Evolutionary conservation across 805 yeast species (phyloP).

Genomic region (Tetrapisispora fleetii): DNA sequence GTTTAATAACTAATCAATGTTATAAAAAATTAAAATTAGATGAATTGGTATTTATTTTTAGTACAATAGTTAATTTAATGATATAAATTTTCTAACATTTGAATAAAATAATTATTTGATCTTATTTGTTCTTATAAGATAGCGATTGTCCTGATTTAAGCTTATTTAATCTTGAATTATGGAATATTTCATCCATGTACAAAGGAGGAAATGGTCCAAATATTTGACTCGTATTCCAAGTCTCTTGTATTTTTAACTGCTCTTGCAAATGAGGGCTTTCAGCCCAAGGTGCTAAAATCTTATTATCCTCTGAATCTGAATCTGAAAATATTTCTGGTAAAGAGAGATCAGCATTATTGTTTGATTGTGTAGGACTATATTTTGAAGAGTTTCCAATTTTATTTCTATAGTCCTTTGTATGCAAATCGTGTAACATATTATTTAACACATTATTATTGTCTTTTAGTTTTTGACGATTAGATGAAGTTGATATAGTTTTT

Average conservation of each 20-base stretch:
- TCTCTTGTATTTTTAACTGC: conserved; percentile 37
- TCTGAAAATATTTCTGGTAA: conserved; percentile 42
- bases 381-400: conserved; percentile 12
- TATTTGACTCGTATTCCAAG: conserved; percentile 52
- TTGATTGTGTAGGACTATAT: conserved; percentile 1
- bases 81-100: not conserved
- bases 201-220: conserved; percentile 70
- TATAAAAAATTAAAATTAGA: not conserved
- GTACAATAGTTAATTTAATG: not conserved
- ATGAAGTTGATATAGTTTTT: not conserved
- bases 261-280: conserved; percentile 44
- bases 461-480: not conserved
- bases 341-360: conserved; percentile 13
- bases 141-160: conserved; percentile 48
- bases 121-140: conserved; percentile 17
- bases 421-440: conserved; percentile 20
- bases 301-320: conserved; percentile 44
- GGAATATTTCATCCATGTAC: conserved; percentile 61
- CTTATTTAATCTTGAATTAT: conserved; percentile 38
- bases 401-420: conserved; percentile 25
- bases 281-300: conserved; percentile 52
- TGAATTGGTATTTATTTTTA: not conserved
- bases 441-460: not conserved
- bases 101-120: not conserved
- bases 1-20: not conserved